Base-by-base conservation (phyloP, 306 rosid species). In the Inga oerstediana region DNA sequence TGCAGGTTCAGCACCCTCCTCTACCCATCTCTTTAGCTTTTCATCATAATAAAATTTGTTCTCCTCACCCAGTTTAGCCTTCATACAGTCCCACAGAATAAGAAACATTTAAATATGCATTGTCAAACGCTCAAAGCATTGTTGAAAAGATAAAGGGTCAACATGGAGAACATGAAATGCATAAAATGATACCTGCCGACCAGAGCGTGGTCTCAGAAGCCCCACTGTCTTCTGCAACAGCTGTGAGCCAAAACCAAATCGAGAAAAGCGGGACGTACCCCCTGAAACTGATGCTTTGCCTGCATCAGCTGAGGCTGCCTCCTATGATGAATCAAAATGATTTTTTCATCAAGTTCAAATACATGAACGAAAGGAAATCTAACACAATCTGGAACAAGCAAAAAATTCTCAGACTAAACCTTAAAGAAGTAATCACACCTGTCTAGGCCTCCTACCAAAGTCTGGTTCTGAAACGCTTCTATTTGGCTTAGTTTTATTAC, bases 381-480 rank as follows among this genome's bases (percentile, higher is more conserved):
- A 49, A 74, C 75, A 76, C 54, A 72, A 71, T 45, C 59, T 72
- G 24, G 58, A 46, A 10, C 16, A 67, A 80, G 77, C 74, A 12
- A 30, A 22, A 80, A 34, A 9, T n/a, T 15, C 59, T 69, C 22
- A 22, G n/a, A 72, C 13, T 39, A 85, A 37, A 67, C 65, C 80
- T 17, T 72, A 45, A 45, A 77, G 37, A 16, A 75, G 58, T 52
- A 81, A 81, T 68, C 85, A 77, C 82, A 93, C 97, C 95, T 93
- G 95, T 68, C 88, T 85, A 20, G 98, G 98, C 76, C 84, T 89
- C 88, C 97, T 91, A 84, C 97, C 91, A 82, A 96, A 80, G 82
- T 96, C 98, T 76, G 99, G 99, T 86, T 96, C 99, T 74, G 99
- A 96, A 86, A 89, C 92, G 82, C 99, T 96, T 90, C 97, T 92